Evolutionary conservation across 1,284 basidiomycete genomes (phyloP), one percentile per base, ranked within the genome.

Genomic region (Ceratobasidium sp.): DNA sequence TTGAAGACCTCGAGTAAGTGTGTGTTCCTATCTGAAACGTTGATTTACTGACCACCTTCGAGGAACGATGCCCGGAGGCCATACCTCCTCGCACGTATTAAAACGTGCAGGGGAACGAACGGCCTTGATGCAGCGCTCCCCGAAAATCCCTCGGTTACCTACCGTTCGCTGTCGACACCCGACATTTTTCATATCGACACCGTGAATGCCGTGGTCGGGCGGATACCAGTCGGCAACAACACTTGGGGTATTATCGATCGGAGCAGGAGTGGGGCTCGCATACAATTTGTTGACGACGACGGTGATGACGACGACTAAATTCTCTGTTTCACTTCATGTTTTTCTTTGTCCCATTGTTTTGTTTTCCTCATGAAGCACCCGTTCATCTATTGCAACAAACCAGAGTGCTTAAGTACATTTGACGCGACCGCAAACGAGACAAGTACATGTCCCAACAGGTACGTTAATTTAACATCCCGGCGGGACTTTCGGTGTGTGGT

Each of bases 201-300:
- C 14, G 24, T 69, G 1, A 19, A 56, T 39, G 66, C 66, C 8
- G 53, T 43, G 4, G 27, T 69, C 39, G 68, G 68, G 9, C 11
- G 68, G 68, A n/a, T 71, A 24, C 41, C 27, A 3, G 4, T 41
- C 16, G 24, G 16, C 22, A 19, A 43, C 22, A 68, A 68, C 16
- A 59, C 39, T 16, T 71, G 68, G 68, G 68, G 53, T 9, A 71
- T 71, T 13, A 31, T 71, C 11, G 68, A 71, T 48, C 39, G 41
- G 0, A 59, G 68, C 14, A 24, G 53, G 39, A 24, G 51, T 41
- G 39, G 68, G 7, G 68, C 56, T 4, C 68, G 66, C 48, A 43
- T 53, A 4, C 51, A 58, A 22, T 69, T 69, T 34, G n/a, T 24
- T 19, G 64, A 66, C 31, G 49, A 39, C 19, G 34, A 53, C 22